Base-by-base conservation (phyloP, 129 eudicot genomes). In the Rutidosis leptorrhynchoides region DNA sequence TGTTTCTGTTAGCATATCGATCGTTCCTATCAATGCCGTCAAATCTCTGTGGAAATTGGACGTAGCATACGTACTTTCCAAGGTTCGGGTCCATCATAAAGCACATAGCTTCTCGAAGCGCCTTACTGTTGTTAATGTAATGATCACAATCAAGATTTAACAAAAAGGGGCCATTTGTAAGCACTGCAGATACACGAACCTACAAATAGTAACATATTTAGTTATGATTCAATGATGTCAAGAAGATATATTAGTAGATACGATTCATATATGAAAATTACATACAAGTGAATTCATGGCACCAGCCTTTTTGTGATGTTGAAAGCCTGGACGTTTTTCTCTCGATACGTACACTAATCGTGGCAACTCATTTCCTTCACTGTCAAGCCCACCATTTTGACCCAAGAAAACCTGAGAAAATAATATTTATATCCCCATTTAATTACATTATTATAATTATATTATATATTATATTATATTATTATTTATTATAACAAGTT, bases 141-240 rank as follows among this genome's bases (percentile, higher is more conserved):
- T 94, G 99, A 88, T 94, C 99, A 87, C 99, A 94, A 83, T 94
- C 99, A 69, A 94, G 99, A 89, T 94, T 94, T 78, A 94, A 86
- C 83, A 94, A 71, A 79, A 94, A 94, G 42, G 99, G 99, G 35
- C 99, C 99, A 75, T 94, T 94, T 8, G 99, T 94, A 65, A 94
- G 97, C 70, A 94, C 99, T 64, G 99, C 99, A 57, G 99, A 89
- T 40, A 94, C 97, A 61, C 99, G 99, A 58, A 94, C 99, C 99
- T 94, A 81, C 77, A 80, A 72, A 42, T 58, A 71, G 20, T 40
- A 33, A 69, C 14, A 52, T 16, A 58, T 4, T 65, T 73, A 46
- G 32, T 68, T 78, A 67, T 14, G 52, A 55, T 14, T 58, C 17
- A 23, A 26, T 24, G 46, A 73, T 43, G 40, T 15, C 20, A 21